Evolutionary conservation across 176 grass and related monocot species (phyloP).

Genomic region (Luzula sylvatica): DNA sequence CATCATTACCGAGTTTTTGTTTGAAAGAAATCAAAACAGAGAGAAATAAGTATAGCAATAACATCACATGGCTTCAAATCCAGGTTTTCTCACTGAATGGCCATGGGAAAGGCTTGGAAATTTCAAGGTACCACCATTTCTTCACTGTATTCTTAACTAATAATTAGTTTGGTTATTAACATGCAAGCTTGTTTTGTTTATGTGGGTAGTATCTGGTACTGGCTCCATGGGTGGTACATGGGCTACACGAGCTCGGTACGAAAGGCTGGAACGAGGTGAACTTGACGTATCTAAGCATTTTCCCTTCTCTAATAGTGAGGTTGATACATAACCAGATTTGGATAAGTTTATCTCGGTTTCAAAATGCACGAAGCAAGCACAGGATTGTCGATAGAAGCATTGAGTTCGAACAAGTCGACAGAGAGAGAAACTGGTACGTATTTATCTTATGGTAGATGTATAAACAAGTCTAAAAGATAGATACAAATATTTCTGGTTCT

Average conservation of each 20-base stretch:
- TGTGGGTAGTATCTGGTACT: constrained; percentile 48
- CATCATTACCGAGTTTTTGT: neutral
- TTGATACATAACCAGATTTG: constrained; percentile 60
- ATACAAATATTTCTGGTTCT: neutral
- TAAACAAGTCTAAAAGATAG: neutral
- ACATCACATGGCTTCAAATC: constrained; percentile 92
- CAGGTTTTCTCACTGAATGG: constrained; percentile 77
- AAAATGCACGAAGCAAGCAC: constrained; percentile 66
- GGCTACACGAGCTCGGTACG: constrained; percentile 18
- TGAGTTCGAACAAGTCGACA: constrained; percentile 88
- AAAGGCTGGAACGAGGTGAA: constrained; percentile 36
- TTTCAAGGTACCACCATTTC: constrained; percentile 53
- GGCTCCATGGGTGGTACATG: constrained; percentile 54
- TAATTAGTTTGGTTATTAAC: neutral
- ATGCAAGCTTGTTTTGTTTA: neutral
- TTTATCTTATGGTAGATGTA: too few species aligned
- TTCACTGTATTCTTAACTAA: neutral
- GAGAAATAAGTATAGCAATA: neutral
- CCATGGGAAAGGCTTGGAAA: constrained; percentile 88
- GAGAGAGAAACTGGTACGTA: constrained; percentile 76
- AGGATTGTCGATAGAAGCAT: constrained; percentile 70
- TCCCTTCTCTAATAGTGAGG: constrained; percentile 48
- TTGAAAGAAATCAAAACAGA: constrained; percentile 1
- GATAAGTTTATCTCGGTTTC: constrained; percentile 62
- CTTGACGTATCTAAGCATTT: constrained; percentile 21